Evolutionary conservation across 1,284 basidiomycete species (phyloP).

Genomic region (Ustilago hordei): DNA sequence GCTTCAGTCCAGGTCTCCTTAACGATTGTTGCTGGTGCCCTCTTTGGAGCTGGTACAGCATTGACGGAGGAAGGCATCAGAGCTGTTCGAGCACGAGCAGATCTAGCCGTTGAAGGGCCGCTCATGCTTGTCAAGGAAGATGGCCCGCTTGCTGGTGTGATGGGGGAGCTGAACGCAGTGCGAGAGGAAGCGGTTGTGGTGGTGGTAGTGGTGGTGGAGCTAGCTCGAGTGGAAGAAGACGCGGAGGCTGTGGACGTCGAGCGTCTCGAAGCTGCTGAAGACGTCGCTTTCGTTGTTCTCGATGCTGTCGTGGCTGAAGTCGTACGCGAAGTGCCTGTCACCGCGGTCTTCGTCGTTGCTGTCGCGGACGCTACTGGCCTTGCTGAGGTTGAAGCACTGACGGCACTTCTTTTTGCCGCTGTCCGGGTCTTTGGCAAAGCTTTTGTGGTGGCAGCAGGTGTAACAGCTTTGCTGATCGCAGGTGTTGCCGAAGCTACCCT

Average conservation of each 20-base stretch:
- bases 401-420: slow-evolving; percentile 2
- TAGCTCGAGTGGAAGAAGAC: slow-evolving; percentile 20
- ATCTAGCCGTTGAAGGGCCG: slow-evolving; percentile 7
- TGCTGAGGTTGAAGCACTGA: not conserved
- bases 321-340: slow-evolving; percentile 13
- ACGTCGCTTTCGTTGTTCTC: slow-evolving; percentile 7
- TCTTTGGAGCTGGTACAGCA: not conserved
- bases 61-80: not conserved
- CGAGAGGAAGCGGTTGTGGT: slow-evolving; percentile 19
- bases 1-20: slow-evolving; percentile 32
- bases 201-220: slow-evolving; percentile 5
- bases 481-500: slow-evolving; percentile 22
- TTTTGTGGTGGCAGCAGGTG: slow-evolving; percentile 8
- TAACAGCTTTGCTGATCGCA: slow-evolving; percentile 6
- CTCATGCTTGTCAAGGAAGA: not conserved
- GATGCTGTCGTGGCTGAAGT: slow-evolving; percentile 4
- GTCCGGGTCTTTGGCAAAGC: slow-evolving; percentile 14
- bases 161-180: not conserved
- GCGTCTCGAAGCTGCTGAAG: slow-evolving; percentile 26
- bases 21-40: not conserved
- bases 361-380: slow-evolving; percentile 4
- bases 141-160: slow-evolving; percentile 9
- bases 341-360: not conserved
- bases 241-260: slow-evolving; percentile 11
- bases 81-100: slow-evolving; percentile 8